Base-by-base conservation (phyloP, 805 yeast species). In the Debaryomyces maramus region DNA sequence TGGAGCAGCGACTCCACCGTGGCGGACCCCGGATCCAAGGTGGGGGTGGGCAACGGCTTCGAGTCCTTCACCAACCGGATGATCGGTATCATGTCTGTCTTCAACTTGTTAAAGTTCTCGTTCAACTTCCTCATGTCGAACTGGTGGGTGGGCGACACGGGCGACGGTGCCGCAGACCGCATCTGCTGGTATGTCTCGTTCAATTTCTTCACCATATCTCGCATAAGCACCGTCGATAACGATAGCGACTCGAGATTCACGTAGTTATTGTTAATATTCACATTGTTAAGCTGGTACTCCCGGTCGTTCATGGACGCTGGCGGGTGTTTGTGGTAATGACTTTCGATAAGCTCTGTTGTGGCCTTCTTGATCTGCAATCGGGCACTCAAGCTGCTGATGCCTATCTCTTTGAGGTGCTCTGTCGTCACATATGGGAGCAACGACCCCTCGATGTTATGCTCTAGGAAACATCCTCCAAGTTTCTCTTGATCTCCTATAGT, bases 371-470 rank as follows among this genome's bases (percentile, higher is more conserved):
- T 63, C 28, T 60, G 57, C 3, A 90, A 67, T 19, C 96, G 70
- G 14, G 76, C 73, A 21, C 75, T 73, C 22, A 85, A 56, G 23
- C 70, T 65, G 5, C 45, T 40, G 1, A 85, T 72, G 2, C 90
- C 95, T 53, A 91, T 64, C 38, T 89, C 96, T 44, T 72, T 68
- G 32, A 90, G 75, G 55, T 88, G 93, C 6, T 75, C 78, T 9
- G 85, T 77, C 22, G 80, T 78, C 36, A 90, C 66, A 45, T 78
- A 81, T 2, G 87, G 80, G 37, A 91, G 64, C 3, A 85, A 72
- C 21, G 84, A 77, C 1, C 96, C 96, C 3, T 83, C 80, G 36
- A 87, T 77, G 49, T 81, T 81, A 60, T 87, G 77, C 3, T 69
- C 72, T 18, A 70, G 62, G 53, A 83, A 81, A 7, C 43, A 42